These are phyloP conservation scores for Acacia confusa DNA, from an alignment of 306 rosid species.

Conservation along the genomic window DNA sequence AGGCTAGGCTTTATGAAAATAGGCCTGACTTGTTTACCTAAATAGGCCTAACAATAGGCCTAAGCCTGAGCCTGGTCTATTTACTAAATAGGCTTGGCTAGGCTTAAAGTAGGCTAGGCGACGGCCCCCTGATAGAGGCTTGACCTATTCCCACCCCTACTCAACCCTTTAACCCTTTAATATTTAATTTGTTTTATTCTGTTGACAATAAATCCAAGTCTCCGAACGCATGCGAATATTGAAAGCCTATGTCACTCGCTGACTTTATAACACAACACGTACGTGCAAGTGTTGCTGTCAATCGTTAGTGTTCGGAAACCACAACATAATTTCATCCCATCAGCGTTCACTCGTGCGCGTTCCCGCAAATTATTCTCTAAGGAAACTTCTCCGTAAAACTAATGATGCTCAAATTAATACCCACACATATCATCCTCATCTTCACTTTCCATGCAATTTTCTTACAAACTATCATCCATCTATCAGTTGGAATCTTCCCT, in stretches of 20 bases:
- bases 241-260: not conserved
- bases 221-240: too few relatives aligned
- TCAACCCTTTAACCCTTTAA: too few relatives aligned
- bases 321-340: not conserved
- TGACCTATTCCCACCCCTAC: too few relatives aligned
- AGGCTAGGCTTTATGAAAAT: too few relatives aligned
- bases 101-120: too few relatives aligned
- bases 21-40: too few relatives aligned
- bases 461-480: not conserved
- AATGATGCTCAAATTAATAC: not conserved
- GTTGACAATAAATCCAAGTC: too few relatives aligned
- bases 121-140: too few relatives aligned
- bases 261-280: not conserved
- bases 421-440: not conserved
- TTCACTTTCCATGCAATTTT: not conserved
- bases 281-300: not conserved
- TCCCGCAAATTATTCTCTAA: not conserved
- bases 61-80: too few relatives aligned
- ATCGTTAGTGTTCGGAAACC: not conserved
- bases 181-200: too few relatives aligned
- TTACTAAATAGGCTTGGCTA: too few relatives aligned
- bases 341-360: not conserved
- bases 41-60: too few relatives aligned
- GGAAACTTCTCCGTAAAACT: constrained; percentile 20
- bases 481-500: constrained; percentile 29